These are phyloP conservation scores for Coelastrella sp. DNA, from an alignment of 139 green algal species.

Conservation along the genomic window DNA sequence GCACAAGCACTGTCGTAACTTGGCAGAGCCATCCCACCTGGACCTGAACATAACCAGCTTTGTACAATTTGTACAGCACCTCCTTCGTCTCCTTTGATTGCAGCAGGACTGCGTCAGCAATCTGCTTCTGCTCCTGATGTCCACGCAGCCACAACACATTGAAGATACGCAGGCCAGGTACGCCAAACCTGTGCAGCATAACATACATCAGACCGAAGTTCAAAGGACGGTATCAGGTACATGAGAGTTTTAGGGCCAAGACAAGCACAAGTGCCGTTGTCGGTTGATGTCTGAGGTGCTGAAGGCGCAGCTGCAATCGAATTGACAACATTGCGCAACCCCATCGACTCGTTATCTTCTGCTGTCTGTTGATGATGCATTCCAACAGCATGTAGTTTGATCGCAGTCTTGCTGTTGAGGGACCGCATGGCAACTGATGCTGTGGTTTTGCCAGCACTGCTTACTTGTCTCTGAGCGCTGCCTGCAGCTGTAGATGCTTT, in stretches of 20 bases:
- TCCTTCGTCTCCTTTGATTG: conserved; percentile 76
- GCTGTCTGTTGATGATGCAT: no score
- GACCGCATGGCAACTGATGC: neutral
- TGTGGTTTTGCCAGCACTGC: no score
- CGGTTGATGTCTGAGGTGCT: no score
- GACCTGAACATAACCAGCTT: conserved; percentile 74
- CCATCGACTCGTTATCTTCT: no score
- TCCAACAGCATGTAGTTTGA: neutral
- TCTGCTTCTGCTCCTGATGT: conserved; percentile 92
- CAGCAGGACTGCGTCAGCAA: conserved; percentile 70
- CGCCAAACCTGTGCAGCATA: conserved; percentile 64
- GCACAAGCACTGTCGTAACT: neutral
- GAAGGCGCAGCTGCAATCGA: no score
- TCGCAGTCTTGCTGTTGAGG: no score
- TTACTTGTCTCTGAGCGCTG: conserved; percentile 63
- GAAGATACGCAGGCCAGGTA: conserved; percentile 80
- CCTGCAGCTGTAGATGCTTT: conserved; percentile 67
- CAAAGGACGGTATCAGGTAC: no score
- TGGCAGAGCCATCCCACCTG: conserved; percentile 35
- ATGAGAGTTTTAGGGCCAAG: neutral
- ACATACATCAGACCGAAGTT: no score
- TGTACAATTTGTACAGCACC: conserved; percentile 88
- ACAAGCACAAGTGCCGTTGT: no score
- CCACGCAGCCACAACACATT: conserved; percentile 69
- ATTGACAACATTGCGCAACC: no score